A percentile compares a stretch with the other conserved stretches of the same genome.
Evolutionary conservation across 1,139 yeast species (phyloP).

Genomic region (Protomyces lactucae-debilis): DNA sequence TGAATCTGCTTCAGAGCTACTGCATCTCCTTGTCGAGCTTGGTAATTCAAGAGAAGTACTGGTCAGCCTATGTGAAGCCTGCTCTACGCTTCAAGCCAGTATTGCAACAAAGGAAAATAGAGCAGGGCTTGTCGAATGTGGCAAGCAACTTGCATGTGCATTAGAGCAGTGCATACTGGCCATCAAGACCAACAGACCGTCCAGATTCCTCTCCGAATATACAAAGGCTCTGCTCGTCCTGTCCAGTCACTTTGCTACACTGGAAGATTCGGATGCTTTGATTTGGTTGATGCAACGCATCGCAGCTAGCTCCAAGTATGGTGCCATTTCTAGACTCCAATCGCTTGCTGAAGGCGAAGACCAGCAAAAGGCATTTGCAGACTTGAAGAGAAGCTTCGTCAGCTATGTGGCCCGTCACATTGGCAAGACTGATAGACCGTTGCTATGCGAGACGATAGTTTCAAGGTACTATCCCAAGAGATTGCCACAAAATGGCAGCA

Average conservation of each 20-base stretch:
- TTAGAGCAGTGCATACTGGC: background rate
- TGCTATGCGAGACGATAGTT: background rate
- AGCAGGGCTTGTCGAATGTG: background rate
- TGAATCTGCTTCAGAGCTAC: background rate
- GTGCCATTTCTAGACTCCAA: background rate
- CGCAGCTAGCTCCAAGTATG: background rate
- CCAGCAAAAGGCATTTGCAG: background rate
- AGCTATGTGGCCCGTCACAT: background rate
- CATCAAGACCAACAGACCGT: slow-evolving; percentile 10
- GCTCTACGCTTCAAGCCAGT: background rate
- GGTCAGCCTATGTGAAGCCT: slow-evolving; percentile 7
- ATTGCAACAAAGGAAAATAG: background rate
- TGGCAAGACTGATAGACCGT: background rate
- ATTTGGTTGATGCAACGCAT: background rate
- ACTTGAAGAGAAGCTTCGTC: background rate
- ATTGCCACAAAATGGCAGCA: background rate
- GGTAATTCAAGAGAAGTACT: slow-evolving; percentile 9
- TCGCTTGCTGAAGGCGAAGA: background rate
- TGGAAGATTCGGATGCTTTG: background rate
- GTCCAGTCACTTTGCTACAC: background rate
- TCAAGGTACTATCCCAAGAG: background rate
- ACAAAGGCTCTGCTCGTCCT: slow-evolving; percentile 3
- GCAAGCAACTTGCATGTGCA: background rate
- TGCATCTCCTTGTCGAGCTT: background rate
- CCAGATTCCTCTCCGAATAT: slow-evolving; percentile 11